Conservation (phyloP, 2,329 filamentous ascomycete genomes). For the Nothophaeocryptopus gaeumannii region DNA sequence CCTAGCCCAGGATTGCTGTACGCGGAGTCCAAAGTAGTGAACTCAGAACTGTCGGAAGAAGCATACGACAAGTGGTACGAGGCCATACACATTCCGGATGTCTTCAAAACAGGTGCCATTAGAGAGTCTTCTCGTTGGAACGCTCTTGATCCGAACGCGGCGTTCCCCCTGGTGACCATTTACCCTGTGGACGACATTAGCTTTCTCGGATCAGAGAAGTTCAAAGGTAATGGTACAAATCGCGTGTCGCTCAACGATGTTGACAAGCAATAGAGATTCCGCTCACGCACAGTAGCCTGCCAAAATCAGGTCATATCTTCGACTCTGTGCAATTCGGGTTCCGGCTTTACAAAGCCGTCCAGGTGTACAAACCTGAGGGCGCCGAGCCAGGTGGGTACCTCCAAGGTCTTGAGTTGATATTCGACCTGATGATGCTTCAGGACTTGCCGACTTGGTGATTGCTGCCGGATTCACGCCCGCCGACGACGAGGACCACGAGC, state of each 20-base stretch:
- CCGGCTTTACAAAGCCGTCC: slow-evolving; percentile 14
- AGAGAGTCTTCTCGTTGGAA: slow-evolving; percentile 14
- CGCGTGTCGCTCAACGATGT: not conserved
- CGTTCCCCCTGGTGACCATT: slow-evolving; percentile 15
- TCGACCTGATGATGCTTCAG: not conserved
- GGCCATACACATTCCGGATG: slow-evolving; percentile 18
- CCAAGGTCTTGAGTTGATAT: not conserved
- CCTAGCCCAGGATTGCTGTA: slow-evolving; percentile 15
- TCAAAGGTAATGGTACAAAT: slow-evolving; percentile 8
- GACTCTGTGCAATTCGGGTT: slow-evolving; percentile 17
- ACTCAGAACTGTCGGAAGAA: slow-evolving; percentile 11
- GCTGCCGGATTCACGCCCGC: slow-evolving; percentile 15
- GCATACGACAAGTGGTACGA: slow-evolving; percentile 19
- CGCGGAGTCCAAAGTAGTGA: slow-evolving; percentile 14
- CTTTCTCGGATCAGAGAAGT: slow-evolving; percentile 13
- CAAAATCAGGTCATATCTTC: slow-evolving; percentile 11
- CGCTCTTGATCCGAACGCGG: slow-evolving; percentile 6
- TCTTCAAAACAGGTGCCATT: slow-evolving; percentile 16
- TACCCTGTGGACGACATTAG: slow-evolving; percentile 17
- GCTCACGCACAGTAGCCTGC: slow-evolving; percentile 11
- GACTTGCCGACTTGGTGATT: slow-evolving; percentile 14
- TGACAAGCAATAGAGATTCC: slow-evolving; percentile 16
- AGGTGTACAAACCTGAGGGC: slow-evolving; percentile 8
- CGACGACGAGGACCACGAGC: slow-evolving; percentile 16
- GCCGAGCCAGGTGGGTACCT: not conserved